Conservation (phyloP, 306 rosid species). For the Cucurbita ficifolia region DNA sequence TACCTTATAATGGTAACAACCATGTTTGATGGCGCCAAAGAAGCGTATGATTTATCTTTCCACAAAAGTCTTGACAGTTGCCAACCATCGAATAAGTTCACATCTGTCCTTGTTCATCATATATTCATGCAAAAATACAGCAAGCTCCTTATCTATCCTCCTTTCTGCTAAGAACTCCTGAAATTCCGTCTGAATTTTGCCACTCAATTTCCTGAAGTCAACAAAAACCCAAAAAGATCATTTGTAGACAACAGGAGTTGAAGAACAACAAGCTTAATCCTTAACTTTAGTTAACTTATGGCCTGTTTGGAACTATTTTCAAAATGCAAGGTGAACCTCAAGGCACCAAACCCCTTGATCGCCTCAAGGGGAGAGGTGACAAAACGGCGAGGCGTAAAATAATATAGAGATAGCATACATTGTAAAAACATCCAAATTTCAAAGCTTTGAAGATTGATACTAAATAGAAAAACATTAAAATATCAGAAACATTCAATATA, state of each 20-base stretch:
- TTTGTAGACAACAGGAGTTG: neutral
- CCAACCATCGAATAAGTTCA: constrained; percentile 63
- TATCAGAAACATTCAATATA: no score
- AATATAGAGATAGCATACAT: neutral
- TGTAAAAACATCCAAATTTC: neutral
- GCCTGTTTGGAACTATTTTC: neutral
- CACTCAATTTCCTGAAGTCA: constrained; percentile 40
- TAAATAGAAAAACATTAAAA: neutral
- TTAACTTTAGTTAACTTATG: neutral
- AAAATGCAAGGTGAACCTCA: neutral
- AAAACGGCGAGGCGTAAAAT: neutral
- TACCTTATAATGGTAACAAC: neutral
- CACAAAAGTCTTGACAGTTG: constrained; percentile 36
- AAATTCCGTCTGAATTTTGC: constrained; percentile 29
- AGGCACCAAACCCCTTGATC: no score
- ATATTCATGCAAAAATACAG: constrained; percentile 51
- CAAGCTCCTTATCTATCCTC: constrained; percentile 52
- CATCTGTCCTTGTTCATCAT: constrained; percentile 73
- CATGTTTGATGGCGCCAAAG: neutral
- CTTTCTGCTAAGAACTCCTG: constrained; percentile 41
- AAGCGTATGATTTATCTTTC: constrained; percentile 21
- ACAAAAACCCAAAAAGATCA: neutral
- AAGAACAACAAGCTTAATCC: neutral
- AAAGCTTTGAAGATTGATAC: no score
- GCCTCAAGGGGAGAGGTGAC: neutral